These are phyloP conservation scores for Hysterangium stoloniferum DNA, from an alignment of 768 basidiomycete species.

Conservation along the genomic window DNA sequence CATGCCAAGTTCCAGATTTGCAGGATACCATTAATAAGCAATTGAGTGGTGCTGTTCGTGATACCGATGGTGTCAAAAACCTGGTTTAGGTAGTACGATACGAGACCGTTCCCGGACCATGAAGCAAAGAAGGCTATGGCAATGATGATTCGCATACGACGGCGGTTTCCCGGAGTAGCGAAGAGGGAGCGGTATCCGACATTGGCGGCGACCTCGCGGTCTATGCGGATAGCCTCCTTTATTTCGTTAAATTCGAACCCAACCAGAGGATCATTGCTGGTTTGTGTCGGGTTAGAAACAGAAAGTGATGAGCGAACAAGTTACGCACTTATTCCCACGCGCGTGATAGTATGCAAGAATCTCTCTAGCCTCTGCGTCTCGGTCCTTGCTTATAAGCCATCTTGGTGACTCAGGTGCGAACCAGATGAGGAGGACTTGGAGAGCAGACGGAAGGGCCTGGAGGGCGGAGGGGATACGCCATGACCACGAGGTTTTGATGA, in stretches of 20 bases:
- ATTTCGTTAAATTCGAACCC: slow-evolving; percentile 76
- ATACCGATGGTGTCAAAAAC: slow-evolving; percentile 42
- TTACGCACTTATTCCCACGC: slow-evolving; percentile 50
- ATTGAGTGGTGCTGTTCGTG: slow-evolving; percentile 32
- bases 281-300: neutral
- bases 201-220: slow-evolving; percentile 48
- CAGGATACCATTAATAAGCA: slow-evolving; percentile 80
- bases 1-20: slow-evolving; percentile 75
- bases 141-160: slow-evolving; percentile 68
- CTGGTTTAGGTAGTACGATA: slow-evolving; percentile 74
- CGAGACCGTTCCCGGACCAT: slow-evolving; percentile 79
- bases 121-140: slow-evolving; percentile 79
- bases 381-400: slow-evolving; percentile 72
- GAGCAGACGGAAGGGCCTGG: slow-evolving; percentile 60
- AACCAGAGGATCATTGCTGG: slow-evolving; percentile 55
- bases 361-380: slow-evolving; percentile 57
- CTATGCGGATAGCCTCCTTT: slow-evolving; percentile 65
- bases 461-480: slow-evolving; percentile 79
- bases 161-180: slow-evolving; percentile 60
- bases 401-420: slow-evolving; percentile 80
- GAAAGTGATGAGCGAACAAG: slow-evolving; percentile 1
- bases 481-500: slow-evolving; percentile 58
- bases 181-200: slow-evolving; percentile 67
- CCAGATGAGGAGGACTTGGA: slow-evolving; percentile 59
- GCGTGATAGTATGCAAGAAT: slow-evolving; percentile 80